phyloP scores from a whole-genome alignment of 495 filamentous ascomycete species.

The Achaetomiella virescens region DNA sequence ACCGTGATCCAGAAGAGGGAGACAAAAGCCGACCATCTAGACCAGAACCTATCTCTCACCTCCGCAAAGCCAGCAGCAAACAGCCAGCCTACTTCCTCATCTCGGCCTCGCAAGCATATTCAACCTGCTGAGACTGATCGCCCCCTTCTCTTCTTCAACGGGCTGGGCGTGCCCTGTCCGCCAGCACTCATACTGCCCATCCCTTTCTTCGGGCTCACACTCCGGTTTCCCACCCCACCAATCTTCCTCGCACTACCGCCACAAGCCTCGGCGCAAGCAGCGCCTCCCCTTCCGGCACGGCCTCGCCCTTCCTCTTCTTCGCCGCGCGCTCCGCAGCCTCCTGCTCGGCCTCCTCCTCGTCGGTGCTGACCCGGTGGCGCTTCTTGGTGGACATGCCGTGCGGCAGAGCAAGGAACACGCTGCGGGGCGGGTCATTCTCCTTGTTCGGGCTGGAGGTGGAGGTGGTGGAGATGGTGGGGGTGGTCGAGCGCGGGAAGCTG shows the following conservation, averaged over 20 bases:
- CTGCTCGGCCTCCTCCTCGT: constrained; percentile 43
- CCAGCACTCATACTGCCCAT: too few species aligned
- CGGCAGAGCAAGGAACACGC: constrained; percentile 36
- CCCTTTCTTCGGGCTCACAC: too few species aligned
- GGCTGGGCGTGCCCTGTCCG: constrained; percentile 28
- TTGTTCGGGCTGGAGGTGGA: constrained; percentile 34
- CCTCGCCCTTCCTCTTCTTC: constrained; percentile 45
- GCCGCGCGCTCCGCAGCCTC: constrained; percentile 34
- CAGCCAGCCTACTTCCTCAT: constrained; percentile 31
- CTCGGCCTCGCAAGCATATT: constrained; percentile 49
- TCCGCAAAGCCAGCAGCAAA: neutral
- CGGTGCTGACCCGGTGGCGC: constrained; percentile 48
- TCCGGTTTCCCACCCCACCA: too few species aligned
- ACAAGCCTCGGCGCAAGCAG: constrained; percentile 37
- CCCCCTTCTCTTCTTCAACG: constrained; percentile 42
- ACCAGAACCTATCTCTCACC: neutral
- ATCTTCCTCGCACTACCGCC: constrained; percentile 23
- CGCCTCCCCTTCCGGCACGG: constrained; percentile 42
- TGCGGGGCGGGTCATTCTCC: constrained; percentile 39
- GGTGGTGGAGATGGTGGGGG: neutral
- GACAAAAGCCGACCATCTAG: neutral
- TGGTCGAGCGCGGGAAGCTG: constrained; percentile 35
- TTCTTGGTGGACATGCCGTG: constrained; percentile 74
- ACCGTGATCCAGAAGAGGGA: neutral
- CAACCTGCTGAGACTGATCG: constrained; percentile 43